phyloP scores from a whole-genome alignment of 2,329 filamentous ascomycete genomes.

The Berkeleyomyces basicola region DNA sequence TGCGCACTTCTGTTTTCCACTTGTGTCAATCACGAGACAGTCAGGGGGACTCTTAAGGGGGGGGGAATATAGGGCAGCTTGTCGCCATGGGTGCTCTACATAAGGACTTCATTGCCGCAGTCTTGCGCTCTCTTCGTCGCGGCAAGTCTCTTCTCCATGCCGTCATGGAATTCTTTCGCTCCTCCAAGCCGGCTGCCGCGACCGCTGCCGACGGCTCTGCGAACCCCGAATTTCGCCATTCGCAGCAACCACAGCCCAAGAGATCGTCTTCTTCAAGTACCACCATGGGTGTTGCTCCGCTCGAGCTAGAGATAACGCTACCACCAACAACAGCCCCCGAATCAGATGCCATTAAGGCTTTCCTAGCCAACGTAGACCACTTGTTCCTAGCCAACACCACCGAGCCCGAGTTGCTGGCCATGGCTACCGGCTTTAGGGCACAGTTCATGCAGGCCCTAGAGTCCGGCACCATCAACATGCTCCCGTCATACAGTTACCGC shows the following conservation, averaged over 20 bases:
- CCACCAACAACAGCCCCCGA: background rate
- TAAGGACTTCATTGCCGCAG: slow-evolving; percentile 35
- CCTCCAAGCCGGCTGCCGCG: slow-evolving; percentile 12
- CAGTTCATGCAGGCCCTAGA: slow-evolving; percentile 38
- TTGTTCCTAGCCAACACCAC: slow-evolving; percentile 33
- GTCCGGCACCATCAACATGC: slow-evolving; percentile 40
- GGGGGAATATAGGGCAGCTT: background rate
- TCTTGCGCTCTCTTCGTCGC: slow-evolving; percentile 39
- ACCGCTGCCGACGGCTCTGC: slow-evolving; percentile 8
- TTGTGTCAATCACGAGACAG: background rate
- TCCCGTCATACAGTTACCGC: slow-evolving; percentile 49
- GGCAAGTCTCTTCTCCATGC: slow-evolving; percentile 44
- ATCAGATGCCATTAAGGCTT: slow-evolving; percentile 26
- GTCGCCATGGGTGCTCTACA: slow-evolving; percentile 36
- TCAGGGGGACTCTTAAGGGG: background rate
- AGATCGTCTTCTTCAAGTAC: slow-evolving; percentile 10
- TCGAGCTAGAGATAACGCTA: background rate
- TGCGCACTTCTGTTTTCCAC: background rate
- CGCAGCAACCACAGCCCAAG: slow-evolving; percentile 1
- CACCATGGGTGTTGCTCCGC: slow-evolving; percentile 2
- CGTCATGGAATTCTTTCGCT: slow-evolving; percentile 23
- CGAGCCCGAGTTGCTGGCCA: slow-evolving; percentile 25
- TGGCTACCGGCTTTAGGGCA: slow-evolving; percentile 34
- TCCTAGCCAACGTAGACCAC: slow-evolving; percentile 39
- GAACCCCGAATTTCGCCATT: slow-evolving; percentile 13